These are phyloP conservation scores for Gracilaria caudata DNA, from an alignment of 23 red algal genomes.

Conservation along the genomic window DNA sequence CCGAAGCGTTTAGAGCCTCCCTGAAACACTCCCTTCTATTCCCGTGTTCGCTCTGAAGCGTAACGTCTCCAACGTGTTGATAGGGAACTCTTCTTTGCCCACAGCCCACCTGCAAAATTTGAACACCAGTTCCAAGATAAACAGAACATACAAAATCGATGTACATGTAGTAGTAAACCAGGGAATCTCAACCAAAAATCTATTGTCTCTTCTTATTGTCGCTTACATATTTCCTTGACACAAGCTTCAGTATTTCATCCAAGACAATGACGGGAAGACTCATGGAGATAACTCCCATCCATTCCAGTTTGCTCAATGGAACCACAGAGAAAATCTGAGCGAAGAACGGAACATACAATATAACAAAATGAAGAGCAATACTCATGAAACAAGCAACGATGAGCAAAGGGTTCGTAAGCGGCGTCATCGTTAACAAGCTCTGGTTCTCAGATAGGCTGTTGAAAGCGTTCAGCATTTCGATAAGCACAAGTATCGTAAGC, in stretches of 20 bases:
- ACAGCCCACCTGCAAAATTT: background rate
- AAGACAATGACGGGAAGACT: conserved; percentile 87
- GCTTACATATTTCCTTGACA: conserved; percentile 60
- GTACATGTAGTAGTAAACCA: background rate
- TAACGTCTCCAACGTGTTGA: background rate
- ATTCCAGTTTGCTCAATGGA: conserved; percentile 84
- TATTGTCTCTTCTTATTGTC: conserved; percentile 70
- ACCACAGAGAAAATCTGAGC: conserved; percentile 86
- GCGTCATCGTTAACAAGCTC: conserved; percentile 79
- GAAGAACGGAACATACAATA: conserved; percentile 94
- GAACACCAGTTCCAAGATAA: background rate
- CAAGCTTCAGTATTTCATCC: conserved; percentile 92
- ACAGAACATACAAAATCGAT: conserved; percentile 16
- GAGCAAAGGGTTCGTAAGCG: conserved; percentile 87
- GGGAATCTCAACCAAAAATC: background rate
- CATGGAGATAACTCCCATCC: conserved; percentile 82
- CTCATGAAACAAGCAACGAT: conserved; percentile 82
- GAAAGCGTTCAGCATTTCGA: conserved; percentile 99
- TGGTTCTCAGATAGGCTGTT: conserved; percentile 96
- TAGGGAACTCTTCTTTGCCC: background rate
- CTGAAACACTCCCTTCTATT: background rate
- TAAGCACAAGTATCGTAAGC: conserved; percentile 87
- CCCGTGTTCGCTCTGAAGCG: no score
- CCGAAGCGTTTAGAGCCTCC: background rate
- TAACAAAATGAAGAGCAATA: conserved; percentile 83